Evolutionary conservation across 1,139 yeast species (phyloP), one percentile per base, ranked within the genome.

Genomic region (Diutina mesorugosa): DNA sequence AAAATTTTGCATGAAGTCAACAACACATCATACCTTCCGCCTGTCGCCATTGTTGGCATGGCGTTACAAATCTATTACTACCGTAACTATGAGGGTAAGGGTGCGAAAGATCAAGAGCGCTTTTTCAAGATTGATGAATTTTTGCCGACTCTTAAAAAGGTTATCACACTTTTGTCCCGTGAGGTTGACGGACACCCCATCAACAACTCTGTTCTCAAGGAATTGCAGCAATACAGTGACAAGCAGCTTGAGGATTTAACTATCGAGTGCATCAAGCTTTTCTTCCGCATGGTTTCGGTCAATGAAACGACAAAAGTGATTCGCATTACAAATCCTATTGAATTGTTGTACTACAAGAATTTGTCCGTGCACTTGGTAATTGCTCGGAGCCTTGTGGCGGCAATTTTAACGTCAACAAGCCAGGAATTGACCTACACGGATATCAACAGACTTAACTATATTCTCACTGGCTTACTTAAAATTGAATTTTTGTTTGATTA

Each of bases 401-500:
- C 72, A 58, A 68, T 74, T 41, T 61, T 76, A 47, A 57, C 64
- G 52, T 57, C 62, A 38, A 54, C 53, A 9, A 28, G 29, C 35
- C 41, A 12, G 12, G 41, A 62, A 55, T 62, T 61, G 55, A 62
- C 64, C 48, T 64, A 65, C 55, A 58, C 61, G 45, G 61, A 63
- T 41, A 63, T 74, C 56, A 66, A 67, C 58, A 66, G 69, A 61
- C 60, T 72, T 45, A 68, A 64, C 59, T 69, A 72, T 60, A 70
- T 74, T 29, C 64, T 75, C 55, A 73, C 76, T 0, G 74, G 76
- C 1, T 69, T 75, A 57, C 65, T 76, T 58, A 76, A 75, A 62
- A 72, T 70, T 60, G 80, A 76, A 62, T 76, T 76, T 60, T 69
- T 76, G 60, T 74, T 76, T 61, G 80, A 76, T 59, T 72, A 76